phyloP scores from a whole-genome alignment of 345 rosid genomes.

The Corymbia maculata region DNA sequence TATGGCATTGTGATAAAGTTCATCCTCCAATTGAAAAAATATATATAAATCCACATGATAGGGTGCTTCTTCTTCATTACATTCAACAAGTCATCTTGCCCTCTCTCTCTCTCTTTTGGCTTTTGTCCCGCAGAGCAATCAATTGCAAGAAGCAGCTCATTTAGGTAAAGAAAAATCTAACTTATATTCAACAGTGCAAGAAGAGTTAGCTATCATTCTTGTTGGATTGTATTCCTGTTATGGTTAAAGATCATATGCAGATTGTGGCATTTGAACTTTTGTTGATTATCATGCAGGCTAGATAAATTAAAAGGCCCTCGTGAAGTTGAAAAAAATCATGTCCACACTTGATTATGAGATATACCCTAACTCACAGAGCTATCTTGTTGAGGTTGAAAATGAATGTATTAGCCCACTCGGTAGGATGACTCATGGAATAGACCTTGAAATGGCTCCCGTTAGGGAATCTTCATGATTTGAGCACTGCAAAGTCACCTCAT shows the following conservation, averaged over 20 bases:
- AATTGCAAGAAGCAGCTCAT: neutral
- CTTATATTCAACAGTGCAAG: neutral
- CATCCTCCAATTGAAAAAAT: neutral
- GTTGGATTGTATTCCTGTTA: neutral
- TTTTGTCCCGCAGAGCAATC: rapidly evolving
- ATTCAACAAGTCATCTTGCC: neutral
- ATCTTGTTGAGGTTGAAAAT: too few species aligned
- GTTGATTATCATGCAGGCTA: neutral
- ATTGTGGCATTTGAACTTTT: neutral
- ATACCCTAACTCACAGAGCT: neutral
- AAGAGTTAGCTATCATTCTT: neutral
- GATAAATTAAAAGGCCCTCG: neutral
- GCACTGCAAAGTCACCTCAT: too few species aligned
- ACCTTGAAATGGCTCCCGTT: too few species aligned
- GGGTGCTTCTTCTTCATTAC: neutral
- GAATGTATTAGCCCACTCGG: too few species aligned
- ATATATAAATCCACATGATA: neutral
- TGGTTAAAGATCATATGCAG: neutral
- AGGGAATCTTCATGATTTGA: too few species aligned
- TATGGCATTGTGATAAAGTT: neutral
- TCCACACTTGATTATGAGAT: neutral
- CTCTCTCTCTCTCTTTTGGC: neutral
- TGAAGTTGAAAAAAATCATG: neutral
- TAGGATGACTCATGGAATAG: too few species aligned
- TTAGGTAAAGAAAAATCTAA: neutral